phyloP scores from a whole-genome alignment of 768 basidiomycete species.

The Naematelia encephala region DNA sequence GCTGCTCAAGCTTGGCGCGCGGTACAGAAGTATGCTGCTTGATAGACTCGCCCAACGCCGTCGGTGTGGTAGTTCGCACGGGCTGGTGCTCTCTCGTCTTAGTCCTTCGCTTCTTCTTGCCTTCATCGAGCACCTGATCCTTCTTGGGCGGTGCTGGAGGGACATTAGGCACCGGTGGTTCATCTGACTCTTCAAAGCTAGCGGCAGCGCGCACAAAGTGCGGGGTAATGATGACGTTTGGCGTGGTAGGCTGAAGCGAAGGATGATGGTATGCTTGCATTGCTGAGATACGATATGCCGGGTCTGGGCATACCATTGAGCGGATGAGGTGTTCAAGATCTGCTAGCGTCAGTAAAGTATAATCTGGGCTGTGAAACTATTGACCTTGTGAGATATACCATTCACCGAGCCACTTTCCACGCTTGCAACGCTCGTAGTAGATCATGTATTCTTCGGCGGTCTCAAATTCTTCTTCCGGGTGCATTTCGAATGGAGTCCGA shows the following conservation, averaged over 20 bases:
- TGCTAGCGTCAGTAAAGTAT: slow-evolving; percentile 7
- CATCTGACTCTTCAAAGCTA: slow-evolving; percentile 17
- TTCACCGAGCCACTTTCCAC: slow-evolving; percentile 80
- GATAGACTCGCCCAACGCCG: slow-evolving; percentile 36
- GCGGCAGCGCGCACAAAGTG: slow-evolving; percentile 48
- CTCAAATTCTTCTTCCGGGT: slow-evolving; percentile 70
- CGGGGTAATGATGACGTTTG: slow-evolving; percentile 44
- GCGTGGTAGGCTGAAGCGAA: slow-evolving; percentile 30
- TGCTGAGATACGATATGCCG: slow-evolving; percentile 36
- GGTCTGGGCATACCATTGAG: slow-evolving; percentile 40
- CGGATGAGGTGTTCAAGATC: slow-evolving; percentile 39
- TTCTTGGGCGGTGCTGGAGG: slow-evolving; percentile 12
- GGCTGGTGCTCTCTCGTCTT: slow-evolving; percentile 14
- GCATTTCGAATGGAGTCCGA: slow-evolving; percentile 73
- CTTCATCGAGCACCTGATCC: slow-evolving; percentile 1
- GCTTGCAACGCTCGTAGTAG: slow-evolving; percentile 76
- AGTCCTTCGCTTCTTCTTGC: slow-evolving; percentile 27
- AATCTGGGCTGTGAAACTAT: slow-evolving; percentile 7
- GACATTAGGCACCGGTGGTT: slow-evolving; percentile 11
- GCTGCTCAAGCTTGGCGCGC: not conserved
- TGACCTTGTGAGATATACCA: slow-evolving; percentile 65
- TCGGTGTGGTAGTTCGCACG: slow-evolving; percentile 17
- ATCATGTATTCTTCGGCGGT: slow-evolving; percentile 75
- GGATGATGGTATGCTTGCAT: slow-evolving; percentile 44
- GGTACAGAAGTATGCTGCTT: slow-evolving; percentile 35